These are phyloP conservation scores for Penicillium atrosanguineum DNA, from an alignment of 495 filamentous ascomycete genomes.

Conservation along the genomic window DNA sequence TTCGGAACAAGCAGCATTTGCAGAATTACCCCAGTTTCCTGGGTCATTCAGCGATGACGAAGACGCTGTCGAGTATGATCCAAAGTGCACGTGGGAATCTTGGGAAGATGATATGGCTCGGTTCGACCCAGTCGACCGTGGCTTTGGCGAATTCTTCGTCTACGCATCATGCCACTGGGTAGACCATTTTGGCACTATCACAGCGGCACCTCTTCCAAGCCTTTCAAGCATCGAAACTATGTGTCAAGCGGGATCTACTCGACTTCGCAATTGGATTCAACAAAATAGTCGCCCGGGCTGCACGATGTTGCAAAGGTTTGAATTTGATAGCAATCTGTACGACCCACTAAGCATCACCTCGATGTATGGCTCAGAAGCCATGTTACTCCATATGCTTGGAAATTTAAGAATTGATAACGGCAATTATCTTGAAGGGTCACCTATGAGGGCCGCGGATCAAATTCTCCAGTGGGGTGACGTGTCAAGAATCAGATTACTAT, in stretches of 20 bases:
- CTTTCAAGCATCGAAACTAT: conserved; percentile 19
- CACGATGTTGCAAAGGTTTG: conserved; percentile 19
- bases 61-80: conserved; percentile 14
- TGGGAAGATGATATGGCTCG: conserved; percentile 25
- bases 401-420: conserved; percentile 17
- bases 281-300: conserved; percentile 26
- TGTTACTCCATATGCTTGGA: conserved; percentile 17
- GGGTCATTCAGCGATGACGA: conserved; percentile 13
- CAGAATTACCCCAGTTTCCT: conserved; percentile 17
- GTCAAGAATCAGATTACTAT: conserved; percentile 21
- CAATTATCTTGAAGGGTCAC: conserved; percentile 10
- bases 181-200: conserved; percentile 14
- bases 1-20: conserved; percentile 19
- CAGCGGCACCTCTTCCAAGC: conserved; percentile 13
- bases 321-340: conserved; percentile 21
- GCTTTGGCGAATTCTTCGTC: conserved; percentile 24
- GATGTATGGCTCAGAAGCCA: conserved; percentile 21
- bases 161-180: conserved; percentile 27
- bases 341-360: conserved; percentile 29
- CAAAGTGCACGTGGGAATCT: conserved; percentile 20
- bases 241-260: conserved; percentile 19
- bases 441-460: conserved; percentile 19
- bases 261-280: conserved; percentile 25
- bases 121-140: conserved; percentile 19
- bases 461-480: conserved; percentile 21